Percentiles rank a stretch among this genome's conserved stretches.
phyloP scores from a whole-genome alignment of 305 asterid genomes.

The Fraxinus sp. region DNA sequence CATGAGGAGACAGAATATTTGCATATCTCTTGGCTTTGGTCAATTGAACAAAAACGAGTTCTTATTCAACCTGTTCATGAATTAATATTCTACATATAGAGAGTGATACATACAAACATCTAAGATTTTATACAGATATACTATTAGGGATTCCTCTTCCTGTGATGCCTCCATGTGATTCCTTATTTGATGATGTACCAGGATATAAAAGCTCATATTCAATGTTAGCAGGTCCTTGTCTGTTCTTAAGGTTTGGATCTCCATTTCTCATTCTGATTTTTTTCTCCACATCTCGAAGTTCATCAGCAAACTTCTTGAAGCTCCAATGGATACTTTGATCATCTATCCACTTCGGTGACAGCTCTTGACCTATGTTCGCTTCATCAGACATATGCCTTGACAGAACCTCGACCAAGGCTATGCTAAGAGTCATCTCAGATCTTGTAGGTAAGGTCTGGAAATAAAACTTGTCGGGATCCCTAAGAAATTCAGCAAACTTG shows the following conservation, averaged over 20 bases:
- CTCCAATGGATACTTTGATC: conserved; percentile 36
- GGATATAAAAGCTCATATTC: conserved; percentile 39
- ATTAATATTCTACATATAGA: background rate
- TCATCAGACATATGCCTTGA: conserved; percentile 34
- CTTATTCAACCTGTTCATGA: background rate
- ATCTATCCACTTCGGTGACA: conserved; percentile 34
- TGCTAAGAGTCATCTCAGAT: conserved; percentile 39
- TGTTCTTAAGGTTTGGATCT: conserved; percentile 45
- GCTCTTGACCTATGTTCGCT: conserved; percentile 35
- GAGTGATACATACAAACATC: background rate
- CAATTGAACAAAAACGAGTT: too few relatives aligned
- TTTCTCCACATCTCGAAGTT: conserved; percentile 40
- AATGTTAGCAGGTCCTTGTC: conserved; percentile 36
- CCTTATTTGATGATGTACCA: conserved; percentile 25
- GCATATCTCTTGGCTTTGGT: too few relatives aligned
- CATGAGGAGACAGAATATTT: background rate
- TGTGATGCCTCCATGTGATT: conserved; percentile 26
- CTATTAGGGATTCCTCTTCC: conserved; percentile 43
- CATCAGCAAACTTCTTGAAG: conserved; percentile 35
- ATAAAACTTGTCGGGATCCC: conserved; percentile 41
- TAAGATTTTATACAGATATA: conserved; percentile 31
- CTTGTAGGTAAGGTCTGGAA: conserved; percentile 43
- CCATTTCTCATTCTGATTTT: conserved; percentile 38
- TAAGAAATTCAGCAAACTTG: conserved; percentile 49
- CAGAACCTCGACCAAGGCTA: conserved; percentile 42